Evolutionary conservation across 768 basidiomycete species (phyloP).

Genomic region (Lactarius trivialis): DNA sequence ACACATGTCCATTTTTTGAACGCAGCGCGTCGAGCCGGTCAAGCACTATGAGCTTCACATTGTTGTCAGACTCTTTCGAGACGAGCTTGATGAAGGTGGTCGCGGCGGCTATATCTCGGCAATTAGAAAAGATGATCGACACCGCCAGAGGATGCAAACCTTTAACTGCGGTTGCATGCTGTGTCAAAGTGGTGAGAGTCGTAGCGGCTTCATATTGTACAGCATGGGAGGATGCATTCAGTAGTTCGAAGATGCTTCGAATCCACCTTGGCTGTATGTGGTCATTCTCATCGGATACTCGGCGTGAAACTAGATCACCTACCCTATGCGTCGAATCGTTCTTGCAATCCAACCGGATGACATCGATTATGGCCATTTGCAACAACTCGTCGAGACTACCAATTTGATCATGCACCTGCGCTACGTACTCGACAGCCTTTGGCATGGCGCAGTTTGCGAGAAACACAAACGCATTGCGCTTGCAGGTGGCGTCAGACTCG

Average conservation of each 20-base stretch:
- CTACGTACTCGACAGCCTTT: slow-evolving; percentile 87
- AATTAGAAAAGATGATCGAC: not conserved
- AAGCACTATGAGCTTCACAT: slow-evolving; percentile 95
- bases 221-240: slow-evolving; percentile 83
- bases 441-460: slow-evolving; percentile 80
- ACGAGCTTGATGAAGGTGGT: slow-evolving; percentile 83
- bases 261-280: slow-evolving; percentile 77
- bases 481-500: slow-evolving; percentile 93
- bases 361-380: slow-evolving; percentile 94
- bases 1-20: slow-evolving; percentile 77
- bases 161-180: slow-evolving; percentile 94
- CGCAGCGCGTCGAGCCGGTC: slow-evolving; percentile 82
- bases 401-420: slow-evolving; percentile 80
- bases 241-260: slow-evolving; percentile 84
- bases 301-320: slow-evolving; percentile 28
- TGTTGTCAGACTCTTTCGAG: slow-evolving; percentile 96
- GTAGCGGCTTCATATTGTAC: slow-evolving; percentile 98
- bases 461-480: slow-evolving; percentile 95
- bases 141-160: slow-evolving; percentile 40
- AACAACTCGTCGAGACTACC: slow-evolving; percentile 79
- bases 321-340: slow-evolving; percentile 78
- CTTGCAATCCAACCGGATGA: slow-evolving; percentile 86
- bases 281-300: not conserved
- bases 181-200: slow-evolving; percentile 87
- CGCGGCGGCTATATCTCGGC: slow-evolving; percentile 61